Conservation (phyloP, 2,329 filamentous ascomycete genomes). For the Sarocladium strictum region DNA sequence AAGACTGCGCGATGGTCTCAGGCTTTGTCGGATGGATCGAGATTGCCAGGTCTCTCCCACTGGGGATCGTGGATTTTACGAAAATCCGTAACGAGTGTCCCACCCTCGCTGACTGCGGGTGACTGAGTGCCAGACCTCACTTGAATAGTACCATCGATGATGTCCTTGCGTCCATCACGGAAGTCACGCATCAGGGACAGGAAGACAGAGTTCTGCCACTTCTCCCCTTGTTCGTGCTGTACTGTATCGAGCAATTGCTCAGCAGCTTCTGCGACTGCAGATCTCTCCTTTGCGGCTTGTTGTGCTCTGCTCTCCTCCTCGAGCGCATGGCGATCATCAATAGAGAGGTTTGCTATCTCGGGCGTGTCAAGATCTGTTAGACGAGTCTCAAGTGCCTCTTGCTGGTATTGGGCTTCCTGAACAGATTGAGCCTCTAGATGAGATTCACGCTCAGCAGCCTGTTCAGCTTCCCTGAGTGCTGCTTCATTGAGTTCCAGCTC, state of each 20-base stretch:
- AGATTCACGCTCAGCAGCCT: constrained; percentile 3
- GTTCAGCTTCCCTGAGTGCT: constrained; percentile 18
- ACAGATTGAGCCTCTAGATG: constrained; percentile 1
- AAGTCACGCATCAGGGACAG: constrained; percentile 40
- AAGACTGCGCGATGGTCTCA: not conserved
- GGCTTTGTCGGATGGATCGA: not conserved
- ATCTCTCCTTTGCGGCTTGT: constrained; percentile 20
- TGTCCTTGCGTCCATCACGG: constrained; percentile 37
- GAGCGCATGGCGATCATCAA: constrained; percentile 14
- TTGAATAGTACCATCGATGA: constrained; percentile 34
- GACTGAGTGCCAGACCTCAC: constrained; percentile 18
- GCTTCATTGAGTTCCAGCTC: constrained; percentile 33
- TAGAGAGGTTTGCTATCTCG: constrained; percentile 26
- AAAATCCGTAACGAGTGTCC: constrained; percentile 7
- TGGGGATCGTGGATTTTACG: not conserved
- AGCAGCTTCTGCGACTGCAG: constrained; percentile 36
- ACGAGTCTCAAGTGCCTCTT: constrained; percentile 8
- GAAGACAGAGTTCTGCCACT: constrained; percentile 41
- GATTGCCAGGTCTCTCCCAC: not conserved
- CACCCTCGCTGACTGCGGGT: not conserved
- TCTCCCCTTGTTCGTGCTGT: constrained; percentile 37
- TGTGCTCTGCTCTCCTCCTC: constrained; percentile 13
- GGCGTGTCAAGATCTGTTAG: constrained; percentile 24
- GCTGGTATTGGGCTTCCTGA: not conserved
- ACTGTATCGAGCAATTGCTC: constrained; percentile 36